Percentiles rank a stretch among this genome's conserved stretches.
Evolutionary conservation across 2,329 filamentous ascomycete species (phyloP).

Genomic region (Arthrocladium fulminans): DNA sequence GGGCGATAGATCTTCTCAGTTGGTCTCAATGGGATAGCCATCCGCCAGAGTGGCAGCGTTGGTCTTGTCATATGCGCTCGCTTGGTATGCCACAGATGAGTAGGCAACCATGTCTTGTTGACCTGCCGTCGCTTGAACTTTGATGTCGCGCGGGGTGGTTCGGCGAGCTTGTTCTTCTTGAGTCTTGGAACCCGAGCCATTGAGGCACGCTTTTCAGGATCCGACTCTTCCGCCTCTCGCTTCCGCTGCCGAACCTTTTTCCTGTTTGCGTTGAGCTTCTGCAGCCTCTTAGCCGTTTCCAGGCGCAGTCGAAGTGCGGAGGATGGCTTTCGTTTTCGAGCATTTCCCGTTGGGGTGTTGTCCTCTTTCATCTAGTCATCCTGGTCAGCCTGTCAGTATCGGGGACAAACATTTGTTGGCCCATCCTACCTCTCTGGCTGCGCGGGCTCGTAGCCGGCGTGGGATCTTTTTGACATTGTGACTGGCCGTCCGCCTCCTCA

Average conservation of each 20-base stretch:
- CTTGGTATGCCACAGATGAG: slow-evolving; percentile 90
- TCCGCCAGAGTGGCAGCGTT: slow-evolving; percentile 76
- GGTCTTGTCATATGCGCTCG: slow-evolving; percentile 78
- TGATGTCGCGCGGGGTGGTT: slow-evolving; percentile 51
- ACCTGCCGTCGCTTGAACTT: slow-evolving; percentile 79
- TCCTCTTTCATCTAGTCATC: slow-evolving; percentile 66
- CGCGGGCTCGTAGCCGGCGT: slow-evolving; percentile 61
- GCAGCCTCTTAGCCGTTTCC: slow-evolving; percentile 65
- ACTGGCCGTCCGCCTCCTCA: slow-evolving; percentile 82
- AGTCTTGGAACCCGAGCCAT: slow-evolving; percentile 50
- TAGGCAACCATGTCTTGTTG: slow-evolving; percentile 88
- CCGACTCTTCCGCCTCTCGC: slow-evolving; percentile 23
- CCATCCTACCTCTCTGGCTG: slow-evolving; percentile 49
- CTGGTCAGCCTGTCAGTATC: slow-evolving; percentile 20
- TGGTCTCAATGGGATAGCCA: slow-evolving; percentile 73
- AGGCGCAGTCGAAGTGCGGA: slow-evolving; percentile 47
- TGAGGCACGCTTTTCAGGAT: slow-evolving; percentile 19
- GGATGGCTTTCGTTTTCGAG: slow-evolving; percentile 39
- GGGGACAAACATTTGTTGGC: neutral
- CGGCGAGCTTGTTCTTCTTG: slow-evolving; percentile 60
- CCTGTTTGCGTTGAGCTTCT: slow-evolving; percentile 47
- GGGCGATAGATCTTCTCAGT: slow-evolving; percentile 84
- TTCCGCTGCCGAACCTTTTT: slow-evolving; percentile 39
- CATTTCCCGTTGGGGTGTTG: slow-evolving; percentile 74
- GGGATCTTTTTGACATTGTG: slow-evolving; percentile 92